Percentiles rank a stretch among this genome's conserved stretches.
phyloP scores from a whole-genome alignment of 2,329 filamentous ascomycete species.

The Hypoxylon sp. region DNA sequence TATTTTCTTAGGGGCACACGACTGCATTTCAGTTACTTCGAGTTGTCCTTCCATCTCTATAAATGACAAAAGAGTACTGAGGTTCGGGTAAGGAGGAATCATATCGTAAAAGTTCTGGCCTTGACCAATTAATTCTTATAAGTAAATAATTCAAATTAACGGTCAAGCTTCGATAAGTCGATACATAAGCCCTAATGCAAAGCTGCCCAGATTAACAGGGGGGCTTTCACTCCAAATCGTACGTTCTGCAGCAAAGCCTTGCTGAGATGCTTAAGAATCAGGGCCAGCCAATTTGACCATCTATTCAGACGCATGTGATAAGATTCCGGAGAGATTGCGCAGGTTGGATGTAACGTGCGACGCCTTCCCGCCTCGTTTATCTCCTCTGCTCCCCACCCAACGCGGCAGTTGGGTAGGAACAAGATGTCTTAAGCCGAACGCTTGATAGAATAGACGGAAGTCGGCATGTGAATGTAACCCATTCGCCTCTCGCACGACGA shows the following conservation, averaged over 20 bases:
- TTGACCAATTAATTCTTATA: not conserved
- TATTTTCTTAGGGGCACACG: conserved; percentile 5
- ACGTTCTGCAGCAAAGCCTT: conserved; percentile 6
- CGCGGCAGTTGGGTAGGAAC: conserved; percentile 1
- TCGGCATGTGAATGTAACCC: conserved; percentile 13
- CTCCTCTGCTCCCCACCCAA: not conserved
- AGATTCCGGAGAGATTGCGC: conserved; percentile 21
- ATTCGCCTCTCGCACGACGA: conserved; percentile 1
- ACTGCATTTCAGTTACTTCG: not conserved
- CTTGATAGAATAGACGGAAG: not conserved
- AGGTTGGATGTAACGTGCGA: conserved; percentile 8
- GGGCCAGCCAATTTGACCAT: conserved; percentile 7
- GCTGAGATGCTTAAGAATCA: not conserved
- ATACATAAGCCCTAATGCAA: conserved; percentile 4
- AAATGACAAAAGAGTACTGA: not conserved
- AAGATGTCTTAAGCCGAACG: not conserved
- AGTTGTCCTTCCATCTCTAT: not conserved
- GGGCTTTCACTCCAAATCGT: conserved; percentile 5
- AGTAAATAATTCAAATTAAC: not conserved
- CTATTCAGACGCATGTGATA: conserved; percentile 6
- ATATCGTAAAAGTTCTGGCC: not conserved
- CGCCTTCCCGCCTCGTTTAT: not conserved
- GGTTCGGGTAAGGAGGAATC: not conserved
- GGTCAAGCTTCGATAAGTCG: not conserved
- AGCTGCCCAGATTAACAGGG: conserved; percentile 1